These are phyloP conservation scores for Nitzschia sp. DNA, from an alignment of 108 stramenopile species.

Conservation along the genomic window DNA sequence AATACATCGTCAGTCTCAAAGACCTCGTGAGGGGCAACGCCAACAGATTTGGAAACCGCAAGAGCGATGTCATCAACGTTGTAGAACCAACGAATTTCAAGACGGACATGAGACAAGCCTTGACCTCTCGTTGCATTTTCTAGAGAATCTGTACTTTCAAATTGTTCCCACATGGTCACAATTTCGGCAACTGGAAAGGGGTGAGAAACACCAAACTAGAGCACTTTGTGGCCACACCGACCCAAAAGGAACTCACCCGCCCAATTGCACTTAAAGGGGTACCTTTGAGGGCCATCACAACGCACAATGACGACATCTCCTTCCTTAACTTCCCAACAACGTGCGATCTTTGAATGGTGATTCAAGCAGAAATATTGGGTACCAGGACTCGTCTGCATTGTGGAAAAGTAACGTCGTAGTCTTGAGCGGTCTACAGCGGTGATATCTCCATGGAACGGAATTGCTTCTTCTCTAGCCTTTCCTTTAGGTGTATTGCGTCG, in stretches of 20 bases:
- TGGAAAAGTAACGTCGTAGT: slow-evolving; percentile 47
- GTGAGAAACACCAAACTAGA: neutral
- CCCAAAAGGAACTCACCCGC: slow-evolving; percentile 9
- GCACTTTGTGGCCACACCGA: neutral
- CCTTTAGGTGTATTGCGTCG: too few species aligned
- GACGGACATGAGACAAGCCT: slow-evolving; percentile 19
- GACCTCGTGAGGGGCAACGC: slow-evolving; percentile 50
- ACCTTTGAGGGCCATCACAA: slow-evolving; percentile 32
- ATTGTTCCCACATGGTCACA: slow-evolving; percentile 34
- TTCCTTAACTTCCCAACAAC: slow-evolving; percentile 18
- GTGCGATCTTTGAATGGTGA: slow-evolving; percentile 16
- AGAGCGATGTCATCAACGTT: slow-evolving; percentile 59
- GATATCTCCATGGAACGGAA: too few species aligned
- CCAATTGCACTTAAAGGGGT: slow-evolving; percentile 42
- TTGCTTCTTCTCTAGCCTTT: too few species aligned
- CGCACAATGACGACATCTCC: slow-evolving; percentile 65
- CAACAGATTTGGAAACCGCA: neutral
- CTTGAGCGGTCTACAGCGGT: slow-evolving; percentile 61
- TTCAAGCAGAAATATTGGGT: neutral
- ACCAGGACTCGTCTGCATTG: slow-evolving; percentile 18
- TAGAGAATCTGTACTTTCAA: slow-evolving; percentile 23
- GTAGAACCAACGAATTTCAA: slow-evolving; percentile 83
- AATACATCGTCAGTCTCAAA: slow-evolving; percentile 80
- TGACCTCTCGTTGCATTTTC: neutral
- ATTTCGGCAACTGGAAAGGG: slow-evolving; percentile 33